These are phyloP conservation scores for Usnea hakonensis DNA, from an alignment of 495 filamentous ascomycete species.

Conservation along the genomic window DNA sequence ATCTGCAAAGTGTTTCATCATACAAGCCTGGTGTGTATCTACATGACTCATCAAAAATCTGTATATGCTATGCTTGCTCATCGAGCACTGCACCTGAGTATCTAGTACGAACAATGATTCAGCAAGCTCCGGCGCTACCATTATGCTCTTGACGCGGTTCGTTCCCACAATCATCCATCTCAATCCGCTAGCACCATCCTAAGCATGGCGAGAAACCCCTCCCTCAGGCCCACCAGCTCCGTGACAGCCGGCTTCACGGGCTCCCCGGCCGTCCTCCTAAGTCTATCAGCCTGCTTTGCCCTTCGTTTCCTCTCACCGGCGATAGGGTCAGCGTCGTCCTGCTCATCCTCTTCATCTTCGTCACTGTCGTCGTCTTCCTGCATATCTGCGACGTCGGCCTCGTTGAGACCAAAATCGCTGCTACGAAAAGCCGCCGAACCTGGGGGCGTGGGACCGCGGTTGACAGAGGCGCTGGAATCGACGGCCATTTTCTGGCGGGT, in stretches of 20 bases:
- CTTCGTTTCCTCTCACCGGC: constrained; percentile 72
- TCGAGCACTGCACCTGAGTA: not conserved
- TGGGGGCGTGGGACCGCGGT: constrained; percentile 32
- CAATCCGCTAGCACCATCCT: constrained; percentile 78
- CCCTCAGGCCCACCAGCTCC: constrained; percentile 70
- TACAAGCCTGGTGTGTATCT: too few relatives aligned
- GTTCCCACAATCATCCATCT: not conserved
- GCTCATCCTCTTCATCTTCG: constrained; percentile 64
- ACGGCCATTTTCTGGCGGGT: constrained; percentile 98
- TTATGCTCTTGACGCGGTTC: not conserved
- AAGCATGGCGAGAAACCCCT: constrained; percentile 76
- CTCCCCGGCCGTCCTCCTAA: constrained; percentile 80
- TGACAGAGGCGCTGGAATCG: constrained; percentile 43
- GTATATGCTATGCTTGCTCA: not conserved
- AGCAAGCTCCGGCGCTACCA: not conserved
- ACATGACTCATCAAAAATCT: too few relatives aligned
- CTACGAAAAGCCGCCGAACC: constrained; percentile 55
- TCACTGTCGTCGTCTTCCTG: constrained; percentile 16
- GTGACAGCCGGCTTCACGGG: constrained; percentile 72
- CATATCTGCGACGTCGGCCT: constrained; percentile 31
- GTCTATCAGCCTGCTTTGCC: constrained; percentile 62
- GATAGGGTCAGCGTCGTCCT: constrained; percentile 77
- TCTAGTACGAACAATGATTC: not conserved
- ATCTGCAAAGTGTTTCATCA: too few relatives aligned
- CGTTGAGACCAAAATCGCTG: constrained; percentile 82